A percentile compares a stretch with the other conserved stretches of the same genome.
Conservation (phyloP, 768 basidiomycete genomes). For the Tulasnella sp. region DNA sequence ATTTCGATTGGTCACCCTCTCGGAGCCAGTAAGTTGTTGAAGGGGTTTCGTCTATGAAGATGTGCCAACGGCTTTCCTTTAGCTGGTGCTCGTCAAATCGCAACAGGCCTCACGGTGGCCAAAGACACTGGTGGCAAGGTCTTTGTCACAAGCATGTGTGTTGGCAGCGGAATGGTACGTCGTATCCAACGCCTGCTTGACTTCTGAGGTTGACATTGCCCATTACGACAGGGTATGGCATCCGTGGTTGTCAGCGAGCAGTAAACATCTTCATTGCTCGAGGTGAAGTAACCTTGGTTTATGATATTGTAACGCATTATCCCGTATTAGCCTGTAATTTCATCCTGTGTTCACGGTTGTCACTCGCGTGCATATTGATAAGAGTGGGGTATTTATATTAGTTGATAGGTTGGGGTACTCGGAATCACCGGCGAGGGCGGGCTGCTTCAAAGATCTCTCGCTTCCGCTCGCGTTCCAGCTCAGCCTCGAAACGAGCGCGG, state of each 20-base stretch:
- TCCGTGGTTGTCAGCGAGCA: conserved; percentile 78
- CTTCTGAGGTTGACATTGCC: not conserved
- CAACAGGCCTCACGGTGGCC: conserved; percentile 63
- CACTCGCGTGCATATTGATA: no score
- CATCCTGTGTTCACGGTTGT: no score
- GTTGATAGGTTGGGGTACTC: no score
- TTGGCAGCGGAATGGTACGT: conserved; percentile 62
- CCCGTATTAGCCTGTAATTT: no score
- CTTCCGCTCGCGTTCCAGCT: not conserved
- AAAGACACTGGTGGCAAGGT: conserved; percentile 64
- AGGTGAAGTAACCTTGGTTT: no score
- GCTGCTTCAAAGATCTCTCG: no score
- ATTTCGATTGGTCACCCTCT: conserved; percentile 86
- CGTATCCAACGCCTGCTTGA: no score
- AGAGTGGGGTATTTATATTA: no score
- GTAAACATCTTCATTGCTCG: no score
- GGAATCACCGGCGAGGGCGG: no score
- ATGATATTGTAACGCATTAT: no score
- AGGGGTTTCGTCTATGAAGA: conserved; percentile 12
- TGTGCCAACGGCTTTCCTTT: not conserved
- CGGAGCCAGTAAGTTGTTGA: conserved; percentile 53
- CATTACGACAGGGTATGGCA: conserved; percentile 49
- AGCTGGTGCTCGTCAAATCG: conserved; percentile 48
- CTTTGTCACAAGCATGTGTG: conserved; percentile 86
- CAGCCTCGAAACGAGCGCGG: conserved; percentile 19